Evolutionary conservation across 805 yeast species (phyloP), one percentile per base, ranked within the genome.

Genomic region (Phaffomyces thermotolerans): DNA sequence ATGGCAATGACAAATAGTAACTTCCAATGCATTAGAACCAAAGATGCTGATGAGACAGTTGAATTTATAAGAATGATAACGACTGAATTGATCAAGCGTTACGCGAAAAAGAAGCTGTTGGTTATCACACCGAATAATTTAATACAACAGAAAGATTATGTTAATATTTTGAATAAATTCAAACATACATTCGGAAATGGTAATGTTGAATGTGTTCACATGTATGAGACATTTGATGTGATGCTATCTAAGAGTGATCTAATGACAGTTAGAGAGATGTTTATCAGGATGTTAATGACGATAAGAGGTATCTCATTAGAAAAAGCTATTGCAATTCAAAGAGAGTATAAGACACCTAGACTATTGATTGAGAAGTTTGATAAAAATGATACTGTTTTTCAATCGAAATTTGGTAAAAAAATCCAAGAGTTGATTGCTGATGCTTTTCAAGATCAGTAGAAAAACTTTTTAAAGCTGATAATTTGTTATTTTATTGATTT

Each of bases 251-350:
- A 93, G 57, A 71, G 84, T 2, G 76, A 76, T 23, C 66, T 81
- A 68, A 68, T 75, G 55, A 84, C 95, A 0, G 78, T 87, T 0
- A 78, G 78, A 37, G 96, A 91, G 49, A 65, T 87, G 53, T 91
- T 79, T 52, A 65, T 88, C 2, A 69, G 76, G 37, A 79, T 88
- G 81, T 71, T 93, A 20, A 78, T 89, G 83, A 76, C 89, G 3
- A 73, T 84, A 3, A 73, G 76, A 47, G 99, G 98, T 1, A 70
- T 93, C 1, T 78, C 95, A 0, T 64, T 86, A 27, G 97, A 91
- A 49, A 88, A 85, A 58, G 99, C 99, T 0, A 57, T 78, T 9
- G 77, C 78, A 8, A 79, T 93, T 9, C 97, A 90, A 62, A 67
- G 68, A 17, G 59, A 71, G 35, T 93, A 71, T 56, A 78, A 79